Base-by-base conservation (phyloP, 352 stramenopile genomes). In the Phytophthora pisi region DNA sequence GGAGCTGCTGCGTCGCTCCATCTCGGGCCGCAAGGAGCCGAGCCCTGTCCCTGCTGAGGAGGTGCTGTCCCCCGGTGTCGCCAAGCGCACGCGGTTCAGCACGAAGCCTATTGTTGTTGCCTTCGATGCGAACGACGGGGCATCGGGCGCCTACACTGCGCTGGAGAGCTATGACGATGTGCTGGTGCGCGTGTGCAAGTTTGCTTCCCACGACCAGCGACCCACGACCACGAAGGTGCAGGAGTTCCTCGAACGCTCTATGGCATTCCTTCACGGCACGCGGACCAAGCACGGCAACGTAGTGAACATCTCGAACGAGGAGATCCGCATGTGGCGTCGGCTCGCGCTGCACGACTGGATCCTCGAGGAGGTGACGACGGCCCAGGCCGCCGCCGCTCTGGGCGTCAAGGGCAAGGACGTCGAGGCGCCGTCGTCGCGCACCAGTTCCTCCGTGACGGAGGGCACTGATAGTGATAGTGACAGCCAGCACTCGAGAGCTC, bases 131-230 rank as follows among this genome's bases (percentile, higher is more conserved):
- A 70, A 76, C 15, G 65, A 79, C 26, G 71, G 71, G 1, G 54
- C 66, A 20, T n/a, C 67, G 13, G 75, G 66, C 5, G 66, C 53
- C 0, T 90, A 90, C 68, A 68, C 77, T 6, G 75, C 70, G 6
- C 45, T 91, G n/a, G 85, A 93, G 64, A 90, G 72, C 66, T 93
- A 93, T 57, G 85, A 93, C 55, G 85, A 93, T 51, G 79, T 91
- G 50, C 58, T 93, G 2, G 85, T 91, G 45, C 82, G 85, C 11
- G 85, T 93, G 52, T 90, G 83, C 53, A 70, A 73, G 34, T 93
- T 93, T 68, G 81, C 75, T 1, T 36, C 59, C 5, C 85, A 93
- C 57, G 85, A 93, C 62, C 79, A 89, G 65, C 85, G 85, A 2
- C 81, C 76, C 26, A 91, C 83, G n/a, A 67, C 78, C 6, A 82